Evolutionary conservation across 768 basidiomycete genomes (phyloP), one percentile per base, ranked within the genome.

Genomic region (Suillus ampliporus): DNA sequence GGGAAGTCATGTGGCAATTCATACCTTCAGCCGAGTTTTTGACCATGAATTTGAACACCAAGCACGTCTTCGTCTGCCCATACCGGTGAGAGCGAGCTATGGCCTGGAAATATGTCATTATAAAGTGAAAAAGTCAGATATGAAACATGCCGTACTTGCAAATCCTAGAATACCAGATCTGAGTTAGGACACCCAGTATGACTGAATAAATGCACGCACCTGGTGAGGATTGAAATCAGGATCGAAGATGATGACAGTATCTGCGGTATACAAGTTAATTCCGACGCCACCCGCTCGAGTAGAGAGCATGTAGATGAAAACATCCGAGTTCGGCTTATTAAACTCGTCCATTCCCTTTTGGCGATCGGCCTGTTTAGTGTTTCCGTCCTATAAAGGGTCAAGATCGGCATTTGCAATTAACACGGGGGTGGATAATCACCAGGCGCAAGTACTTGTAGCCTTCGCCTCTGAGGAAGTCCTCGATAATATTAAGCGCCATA

Each of bases 141-240:
- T 48, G 52, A 41, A 60, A 37, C 21, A 21, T 35, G n/a, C 71
- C 86, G 64, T 74, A 93, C 94, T 86, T 97, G 95, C 56, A 96
- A 80, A 77, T 96, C 95, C 90, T 91, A 65, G 50, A 40, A 44
- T 43, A 23, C n/a, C n/a, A 46, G 8, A 50, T 47, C 37, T 69
- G 15, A 70, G 64, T n/a, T 11, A 64, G 44, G 66, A 65, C 43
- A 8, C 5, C 17, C 10, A 31, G 52, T 11, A 50, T 58, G 41
- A 57, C 44, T 31, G 44, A 35, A 41, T 56, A 43, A 11, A 5
- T n/a, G 43, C 17, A 74, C 83, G 31, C 52, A 90, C 90, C 83
- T 91, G 91, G 77, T 97, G 95, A n/a, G 97, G 97, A 71, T 99
- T 99, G 76, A 95, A 99, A 78, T 99, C 97, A 0, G 95, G 95